Conservation (phyloP, 1,284 basidiomycete genomes). For the Austroboletus novae-zelandiae region DNA sequence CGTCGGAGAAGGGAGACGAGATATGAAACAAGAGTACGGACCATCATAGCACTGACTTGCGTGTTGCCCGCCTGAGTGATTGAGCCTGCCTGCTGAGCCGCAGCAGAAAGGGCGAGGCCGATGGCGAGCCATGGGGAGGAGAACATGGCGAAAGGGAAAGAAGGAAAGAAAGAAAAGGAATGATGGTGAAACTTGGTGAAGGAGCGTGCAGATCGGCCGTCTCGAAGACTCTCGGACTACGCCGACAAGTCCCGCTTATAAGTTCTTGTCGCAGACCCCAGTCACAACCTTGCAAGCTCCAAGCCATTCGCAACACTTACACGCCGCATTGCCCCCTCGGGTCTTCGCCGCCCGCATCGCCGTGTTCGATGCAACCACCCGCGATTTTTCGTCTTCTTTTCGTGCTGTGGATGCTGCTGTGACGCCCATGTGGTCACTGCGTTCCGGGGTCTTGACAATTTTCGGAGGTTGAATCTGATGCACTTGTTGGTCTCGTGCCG, state of each 20-base stretch:
- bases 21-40: constrained; percentile 26
- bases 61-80: constrained; percentile 53
- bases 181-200: not conserved
- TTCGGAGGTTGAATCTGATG: not conserved
- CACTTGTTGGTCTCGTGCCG: not conserved
- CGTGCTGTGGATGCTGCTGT: not conserved
- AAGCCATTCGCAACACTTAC: no score
- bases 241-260: no score
- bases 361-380: no score
- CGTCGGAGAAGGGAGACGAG: not conserved
- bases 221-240: no score
- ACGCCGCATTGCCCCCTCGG: no score
- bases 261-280: no score
- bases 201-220: no score
- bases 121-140: constrained; percentile 9
- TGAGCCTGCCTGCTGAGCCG: constrained; percentile 41
- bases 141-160: constrained; percentile 2
- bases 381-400: no score
- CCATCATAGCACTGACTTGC: constrained; percentile 66
- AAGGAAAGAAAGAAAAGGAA: not conserved
- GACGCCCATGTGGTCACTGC: no score
- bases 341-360: no score
- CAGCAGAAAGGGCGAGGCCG: constrained; percentile 21
- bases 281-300: no score
- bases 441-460: not conserved